Conservation (phyloP, 192 early-diverging fungal genomes). For the Podochytrium sp. region DNA sequence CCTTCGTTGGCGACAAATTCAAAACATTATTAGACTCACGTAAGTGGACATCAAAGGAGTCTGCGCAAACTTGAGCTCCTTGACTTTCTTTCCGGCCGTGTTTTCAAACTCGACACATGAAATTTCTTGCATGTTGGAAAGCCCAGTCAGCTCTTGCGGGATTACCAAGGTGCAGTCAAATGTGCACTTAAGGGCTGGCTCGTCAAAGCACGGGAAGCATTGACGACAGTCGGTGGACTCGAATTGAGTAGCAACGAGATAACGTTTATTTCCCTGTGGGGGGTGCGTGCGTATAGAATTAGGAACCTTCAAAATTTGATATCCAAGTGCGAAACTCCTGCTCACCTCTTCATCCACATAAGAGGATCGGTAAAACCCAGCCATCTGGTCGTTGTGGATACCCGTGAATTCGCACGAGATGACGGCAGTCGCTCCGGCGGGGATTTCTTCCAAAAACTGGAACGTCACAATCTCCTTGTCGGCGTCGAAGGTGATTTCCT, state of each 20-base stretch:
- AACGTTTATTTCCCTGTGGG: slow-evolving; percentile 32
- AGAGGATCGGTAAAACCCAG: slow-evolving; percentile 89
- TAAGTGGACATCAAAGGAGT: slow-evolving; percentile 97
- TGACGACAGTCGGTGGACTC: slow-evolving; percentile 90
- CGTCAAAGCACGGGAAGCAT: slow-evolving; percentile 97
- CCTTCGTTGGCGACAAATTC: slow-evolving; percentile 48
- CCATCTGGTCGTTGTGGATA: slow-evolving; percentile 78
- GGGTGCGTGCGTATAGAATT: slow-evolving; percentile 24
- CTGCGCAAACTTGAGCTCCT: slow-evolving; percentile 84
- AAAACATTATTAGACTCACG: slow-evolving; percentile 45
- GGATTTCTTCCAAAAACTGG: slow-evolving; percentile 48
- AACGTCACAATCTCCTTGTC: slow-evolving; percentile 53
- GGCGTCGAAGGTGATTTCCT: slow-evolving; percentile 44
- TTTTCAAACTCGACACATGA: slow-evolving; percentile 55
- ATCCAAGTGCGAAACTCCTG: too few relatives aligned
- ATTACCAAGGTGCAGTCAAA: slow-evolving; percentile 91
- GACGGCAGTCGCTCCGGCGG: slow-evolving; percentile 47
- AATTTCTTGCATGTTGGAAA: slow-evolving; percentile 92
- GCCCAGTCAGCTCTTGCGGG: slow-evolving; percentile 74
- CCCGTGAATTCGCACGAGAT: slow-evolving; percentile 55
- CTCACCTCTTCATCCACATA: slow-evolving; percentile 65
- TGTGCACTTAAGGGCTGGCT: slow-evolving; percentile 93
- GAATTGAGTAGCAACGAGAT: slow-evolving; percentile 94
- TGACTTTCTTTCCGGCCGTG: slow-evolving; percentile 57
- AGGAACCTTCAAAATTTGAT: too few relatives aligned